Conservation (phyloP, 371 early-diverging fungal species). For the Apophysomyces elegans region DNA sequence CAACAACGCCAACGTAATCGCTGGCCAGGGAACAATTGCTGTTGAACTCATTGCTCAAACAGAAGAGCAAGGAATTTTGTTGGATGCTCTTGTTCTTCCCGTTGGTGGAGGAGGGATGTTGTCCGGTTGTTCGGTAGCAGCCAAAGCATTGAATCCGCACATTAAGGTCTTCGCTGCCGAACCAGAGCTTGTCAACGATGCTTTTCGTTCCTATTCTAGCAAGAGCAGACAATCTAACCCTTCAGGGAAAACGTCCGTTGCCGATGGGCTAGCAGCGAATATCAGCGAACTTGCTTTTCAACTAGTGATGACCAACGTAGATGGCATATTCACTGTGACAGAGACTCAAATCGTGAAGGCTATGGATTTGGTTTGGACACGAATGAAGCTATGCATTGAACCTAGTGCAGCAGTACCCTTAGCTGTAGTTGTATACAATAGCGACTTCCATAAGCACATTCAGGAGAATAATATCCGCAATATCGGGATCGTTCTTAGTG, state of each 20-base stretch:
- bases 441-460: conserved; percentile 31
- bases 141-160: conserved; percentile 37
- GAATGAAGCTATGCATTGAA: conserved; percentile 59
- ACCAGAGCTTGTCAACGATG: conserved; percentile 50
- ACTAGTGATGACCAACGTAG: conserved; percentile 47
- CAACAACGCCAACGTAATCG: conserved; percentile 55
- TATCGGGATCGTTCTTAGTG: conserved; percentile 48
- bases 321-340: conserved; percentile 57
- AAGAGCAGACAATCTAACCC: conserved; percentile 19
- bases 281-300: conserved; percentile 53
- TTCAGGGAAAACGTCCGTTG: conserved; percentile 32
- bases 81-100: conserved; percentile 59
- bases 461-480: conserved; percentile 21
- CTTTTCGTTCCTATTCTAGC: conserved; percentile 34
- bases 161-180: conserved; percentile 58
- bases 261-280: conserved; percentile 45
- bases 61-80: conserved; percentile 23
- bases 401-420: conserved; percentile 60
- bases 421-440: conserved; percentile 49
- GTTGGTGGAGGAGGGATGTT: conserved; percentile 67
- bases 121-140: conserved; percentile 56
- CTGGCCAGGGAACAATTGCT: conserved; percentile 66
- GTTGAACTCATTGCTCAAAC: conserved; percentile 55
- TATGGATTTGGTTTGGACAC: conserved; percentile 54
- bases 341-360: conserved; percentile 58